A percentile compares a stretch with the other conserved stretches of the same genome.
Evolutionary conservation across 371 early-diverging fungal species (phyloP).

Genomic region (Lichtheimia hyalospora): DNA sequence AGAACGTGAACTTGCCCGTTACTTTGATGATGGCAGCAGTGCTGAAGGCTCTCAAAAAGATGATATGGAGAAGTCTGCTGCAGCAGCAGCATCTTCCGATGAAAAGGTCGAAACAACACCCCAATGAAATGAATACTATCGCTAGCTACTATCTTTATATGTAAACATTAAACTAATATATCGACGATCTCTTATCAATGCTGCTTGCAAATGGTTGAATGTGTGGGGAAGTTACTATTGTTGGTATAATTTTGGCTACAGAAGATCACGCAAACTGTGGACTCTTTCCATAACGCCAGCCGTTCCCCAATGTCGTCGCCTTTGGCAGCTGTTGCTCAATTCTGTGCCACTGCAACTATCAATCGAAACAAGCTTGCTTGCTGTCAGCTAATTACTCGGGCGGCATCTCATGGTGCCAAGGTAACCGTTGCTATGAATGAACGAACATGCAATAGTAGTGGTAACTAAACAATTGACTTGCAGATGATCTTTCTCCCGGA

Average conservation of each 20-base stretch:
- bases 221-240: no score
- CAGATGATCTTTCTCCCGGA: constrained; percentile 86
- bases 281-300: no score
- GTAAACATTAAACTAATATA: no score
- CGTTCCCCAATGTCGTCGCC: constrained; percentile 4
- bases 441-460: neutral
- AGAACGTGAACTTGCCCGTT: constrained; percentile 12
- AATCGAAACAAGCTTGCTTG: constrained; percentile 54
- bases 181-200: no score
- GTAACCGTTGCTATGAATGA: constrained; percentile 18
- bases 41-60: neutral
- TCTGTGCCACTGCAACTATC: constrained; percentile 59
- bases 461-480: neutral
- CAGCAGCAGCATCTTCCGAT: neutral
- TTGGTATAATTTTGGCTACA: no score
- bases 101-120: no score
- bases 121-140: no score
- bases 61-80: neutral
- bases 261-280: no score
- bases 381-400: constrained; percentile 52
- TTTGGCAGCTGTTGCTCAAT: constrained; percentile 62
- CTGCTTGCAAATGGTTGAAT: no score
- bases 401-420: constrained; percentile 62
- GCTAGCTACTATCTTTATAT: no score
- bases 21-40: constrained; percentile 14